Evolutionary conservation across 768 basidiomycete genomes (phyloP).

Genomic region (Trametes elegans): DNA sequence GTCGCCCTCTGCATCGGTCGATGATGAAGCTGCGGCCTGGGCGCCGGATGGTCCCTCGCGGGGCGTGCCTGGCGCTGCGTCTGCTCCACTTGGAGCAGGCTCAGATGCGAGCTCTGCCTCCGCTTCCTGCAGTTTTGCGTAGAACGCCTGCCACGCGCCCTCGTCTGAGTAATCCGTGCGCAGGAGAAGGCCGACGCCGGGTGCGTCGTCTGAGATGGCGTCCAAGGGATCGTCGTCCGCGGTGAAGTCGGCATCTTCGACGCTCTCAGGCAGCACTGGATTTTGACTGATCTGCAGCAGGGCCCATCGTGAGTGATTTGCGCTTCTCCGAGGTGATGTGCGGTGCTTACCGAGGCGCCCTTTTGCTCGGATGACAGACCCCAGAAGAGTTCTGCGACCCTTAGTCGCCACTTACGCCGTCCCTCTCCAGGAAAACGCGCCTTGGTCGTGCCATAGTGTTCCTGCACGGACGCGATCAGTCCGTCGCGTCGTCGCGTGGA

Average conservation of each 20-base stretch:
- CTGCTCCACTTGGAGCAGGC: constrained; percentile 20
- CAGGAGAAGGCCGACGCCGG: constrained; percentile 60
- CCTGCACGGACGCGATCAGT: constrained; percentile 15
- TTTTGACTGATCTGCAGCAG: constrained; percentile 7
- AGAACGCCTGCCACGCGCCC: constrained; percentile 60
- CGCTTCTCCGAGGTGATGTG: not conserved
- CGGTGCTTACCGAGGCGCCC: constrained; percentile 15
- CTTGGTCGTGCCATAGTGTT: constrained; percentile 45
- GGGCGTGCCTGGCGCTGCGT: constrained; percentile 26
- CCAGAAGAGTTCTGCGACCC: constrained; percentile 53
- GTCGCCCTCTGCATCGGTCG: constrained; percentile 24
- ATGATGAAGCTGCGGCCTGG: constrained; percentile 13
- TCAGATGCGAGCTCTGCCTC: constrained; percentile 54
- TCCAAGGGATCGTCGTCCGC: constrained; percentile 58
- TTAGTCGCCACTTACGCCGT: constrained; percentile 54
- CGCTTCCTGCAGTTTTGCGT: constrained; percentile 44
- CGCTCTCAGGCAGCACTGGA: constrained; percentile 19
- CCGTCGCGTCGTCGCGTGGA: not conserved
- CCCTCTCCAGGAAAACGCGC: constrained; percentile 49
- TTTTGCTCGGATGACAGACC: constrained; percentile 27
- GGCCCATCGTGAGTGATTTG: not conserved
- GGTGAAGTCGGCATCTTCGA: constrained; percentile 26
- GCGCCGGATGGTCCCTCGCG: constrained; percentile 26
- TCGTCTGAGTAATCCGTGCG: constrained; percentile 74
- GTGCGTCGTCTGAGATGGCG: constrained; percentile 39